These are phyloP conservation scores for Aspergillus neoniger DNA, from an alignment of 2,329 filamentous ascomycete genomes.

Conservation along the genomic window DNA sequence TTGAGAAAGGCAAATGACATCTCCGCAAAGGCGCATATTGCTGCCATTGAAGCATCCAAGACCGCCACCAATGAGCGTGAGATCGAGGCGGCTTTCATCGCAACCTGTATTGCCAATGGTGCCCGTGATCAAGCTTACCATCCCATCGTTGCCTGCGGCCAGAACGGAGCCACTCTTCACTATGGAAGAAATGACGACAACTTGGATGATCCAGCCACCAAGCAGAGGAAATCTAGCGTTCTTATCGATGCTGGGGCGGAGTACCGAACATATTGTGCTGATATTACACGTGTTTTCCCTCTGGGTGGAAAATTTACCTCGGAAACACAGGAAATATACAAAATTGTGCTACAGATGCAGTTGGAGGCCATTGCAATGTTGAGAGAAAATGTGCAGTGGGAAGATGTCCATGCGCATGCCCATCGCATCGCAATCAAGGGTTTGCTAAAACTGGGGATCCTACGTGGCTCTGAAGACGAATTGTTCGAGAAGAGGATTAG, in stretches of 20 bases:
- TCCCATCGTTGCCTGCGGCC: conserved; percentile 81
- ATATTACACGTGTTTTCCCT: conserved; percentile 87
- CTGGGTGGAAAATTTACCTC: conserved; percentile 68
- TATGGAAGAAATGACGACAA: conserved; percentile 78
- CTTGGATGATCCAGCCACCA: conserved; percentile 55
- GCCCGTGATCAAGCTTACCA: conserved; percentile 81
- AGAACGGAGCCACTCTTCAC: conserved; percentile 83
- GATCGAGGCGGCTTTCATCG: conserved; percentile 75
- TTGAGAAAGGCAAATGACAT: conserved; percentile 80
- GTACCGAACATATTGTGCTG: conserved; percentile 80
- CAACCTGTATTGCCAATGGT: conserved; percentile 70
- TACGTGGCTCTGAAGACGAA: conserved; percentile 67
- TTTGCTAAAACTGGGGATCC: conserved; percentile 69
- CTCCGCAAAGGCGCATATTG: conserved; percentile 73
- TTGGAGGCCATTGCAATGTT: conserved; percentile 68
- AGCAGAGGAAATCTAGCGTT: conserved; percentile 63
- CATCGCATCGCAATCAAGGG: conserved; percentile 71
- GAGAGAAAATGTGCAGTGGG: conserved; percentile 68
- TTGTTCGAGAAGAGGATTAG: conserved; percentile 79
- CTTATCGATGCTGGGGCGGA: conserved; percentile 88
- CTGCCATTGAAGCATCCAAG: conserved; percentile 66
- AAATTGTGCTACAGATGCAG: conserved; percentile 80
- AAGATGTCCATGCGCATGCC: conserved; percentile 71
- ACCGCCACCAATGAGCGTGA: conserved; percentile 75
- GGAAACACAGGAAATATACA: conserved; percentile 73